These are phyloP conservation scores for Heterobasidion annosum DNA, from an alignment of 1,284 basidiomycete genomes.

Conservation along the genomic window DNA sequence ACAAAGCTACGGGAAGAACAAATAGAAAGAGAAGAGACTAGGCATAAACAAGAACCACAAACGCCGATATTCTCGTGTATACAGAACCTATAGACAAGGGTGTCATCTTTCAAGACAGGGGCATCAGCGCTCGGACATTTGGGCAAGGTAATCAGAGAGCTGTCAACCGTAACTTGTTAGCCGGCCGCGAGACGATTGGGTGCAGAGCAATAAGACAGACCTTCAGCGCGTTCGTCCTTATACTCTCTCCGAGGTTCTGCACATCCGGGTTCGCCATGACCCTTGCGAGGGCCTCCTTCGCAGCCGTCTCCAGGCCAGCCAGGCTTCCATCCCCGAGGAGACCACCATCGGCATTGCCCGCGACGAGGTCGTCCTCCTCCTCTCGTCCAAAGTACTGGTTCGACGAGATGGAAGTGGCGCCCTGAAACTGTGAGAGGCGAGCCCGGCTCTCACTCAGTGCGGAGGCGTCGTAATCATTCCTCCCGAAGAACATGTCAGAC, in stretches of 20 bases:
- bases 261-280: constrained; percentile 88
- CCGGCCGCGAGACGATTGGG: too few species aligned
- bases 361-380: constrained; percentile 64
- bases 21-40: neutral
- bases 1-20: neutral
- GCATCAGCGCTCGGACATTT: constrained; percentile 46
- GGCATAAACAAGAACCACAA: neutral
- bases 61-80: neutral
- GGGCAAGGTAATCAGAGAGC: constrained; percentile 74
- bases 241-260: constrained; percentile 79
- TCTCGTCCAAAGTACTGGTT: constrained; percentile 93
- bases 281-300: constrained; percentile 71
- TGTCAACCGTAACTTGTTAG: constrained; percentile 17
- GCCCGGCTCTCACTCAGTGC: constrained; percentile 71
- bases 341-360: constrained; percentile 33
- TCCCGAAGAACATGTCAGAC: constrained; percentile 96
- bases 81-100: neutral
- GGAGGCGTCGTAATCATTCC: constrained; percentile 79
- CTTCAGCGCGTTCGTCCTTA: constrained; percentile 81
- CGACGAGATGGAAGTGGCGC: constrained; percentile 91
- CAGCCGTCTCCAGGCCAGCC: constrained; percentile 66
- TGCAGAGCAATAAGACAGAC: constrained; percentile 31
- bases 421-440: constrained; percentile 81
- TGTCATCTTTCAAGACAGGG: neutral
- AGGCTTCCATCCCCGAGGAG: constrained; percentile 64